phyloP scores from a whole-genome alignment of 2,329 filamentous ascomycete species.

The Ophiostoma novo-ulmi region DNA sequence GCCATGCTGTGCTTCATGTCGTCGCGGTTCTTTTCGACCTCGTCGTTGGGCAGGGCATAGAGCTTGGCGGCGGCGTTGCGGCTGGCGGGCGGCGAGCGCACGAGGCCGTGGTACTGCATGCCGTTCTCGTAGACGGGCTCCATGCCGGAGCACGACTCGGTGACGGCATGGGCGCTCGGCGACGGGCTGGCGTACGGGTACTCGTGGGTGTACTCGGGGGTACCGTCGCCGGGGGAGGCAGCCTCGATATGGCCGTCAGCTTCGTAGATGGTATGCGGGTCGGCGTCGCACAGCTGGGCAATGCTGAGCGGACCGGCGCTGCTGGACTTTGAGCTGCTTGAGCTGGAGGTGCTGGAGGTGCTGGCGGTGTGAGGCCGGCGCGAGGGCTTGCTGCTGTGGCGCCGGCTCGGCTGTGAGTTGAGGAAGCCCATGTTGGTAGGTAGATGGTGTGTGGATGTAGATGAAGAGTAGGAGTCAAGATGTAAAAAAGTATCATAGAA shows the following conservation, averaged over 20 bases:
- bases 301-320: background rate
- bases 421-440: slow-evolving; percentile 18
- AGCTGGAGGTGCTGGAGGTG: background rate
- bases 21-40: slow-evolving; percentile 40
- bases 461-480: background rate
- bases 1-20: slow-evolving; percentile 40
- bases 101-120: slow-evolving; percentile 37
- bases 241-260: background rate
- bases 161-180: slow-evolving; percentile 28
- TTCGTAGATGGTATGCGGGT: background rate
- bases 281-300: slow-evolving; percentile 1
- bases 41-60: slow-evolving; percentile 38
- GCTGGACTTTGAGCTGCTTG: background rate
- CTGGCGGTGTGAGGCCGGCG: background rate
- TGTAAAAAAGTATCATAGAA: background rate
- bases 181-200: slow-evolving; percentile 27
- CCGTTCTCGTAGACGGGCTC: slow-evolving; percentile 35
- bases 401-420: slow-evolving; percentile 18
- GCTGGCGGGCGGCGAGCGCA: slow-evolving; percentile 20
- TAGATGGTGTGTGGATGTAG: background rate
- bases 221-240: background rate
- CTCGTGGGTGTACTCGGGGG: slow-evolving; percentile 28
- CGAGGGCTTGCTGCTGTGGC: slow-evolving; percentile 10
- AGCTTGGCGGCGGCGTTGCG: slow-evolving; percentile 28
- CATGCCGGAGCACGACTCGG: background rate